Base-by-base conservation (phyloP, 108 stramenopile genomes). In the Skeletonema marinoi region DNA sequence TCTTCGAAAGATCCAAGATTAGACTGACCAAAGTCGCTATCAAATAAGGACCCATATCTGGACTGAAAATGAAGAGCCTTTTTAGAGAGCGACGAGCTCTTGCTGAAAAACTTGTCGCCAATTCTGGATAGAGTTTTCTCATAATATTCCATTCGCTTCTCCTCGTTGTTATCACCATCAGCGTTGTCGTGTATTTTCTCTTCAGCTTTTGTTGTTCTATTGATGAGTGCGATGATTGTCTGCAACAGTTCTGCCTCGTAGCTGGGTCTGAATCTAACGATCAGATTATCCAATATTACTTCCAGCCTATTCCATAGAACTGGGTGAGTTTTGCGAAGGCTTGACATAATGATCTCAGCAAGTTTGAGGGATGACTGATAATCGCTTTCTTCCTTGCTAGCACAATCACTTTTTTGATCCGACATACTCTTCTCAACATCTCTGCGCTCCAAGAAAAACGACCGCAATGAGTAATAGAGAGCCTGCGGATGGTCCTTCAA, bases 241-340 rank as follows among this genome's bases (percentile, higher is more conserved):
- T 85, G 85, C 41, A 96, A 85, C 32, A 98, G 89, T 71, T 98
- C 96, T 67, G 97, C 95, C 78, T 96, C 96, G 60, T 91, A 92
- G 32, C 90, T 93, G 29, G 95, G 94, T 31, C 96, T 87, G 64
- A 96, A 96, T 59, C 92, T 92, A 6, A 95, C 88, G 68, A 97
- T 97, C 58, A 97, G 70, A 70, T 98, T 95, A 68, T 98, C 96
- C 50, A 98, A 78, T 42, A 98, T 95, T 9, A 89, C 79, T 77
- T 98, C 97, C 63, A 98, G 84, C n/a, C 86, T 84, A 72, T 82
- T 89, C 87, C 95, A 96, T 38, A 97, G 81, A 6, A 89, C 88
- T 33, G 95, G 90, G 71, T 98, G 97, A 1, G 87, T 77, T 46
- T 93, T 88, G 32, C 97, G 77, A 5, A 98, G 80, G 35, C 75